phyloP scores from a whole-genome alignment of 257 asterid genomes.

The Eucommia ulmoides region DNA sequence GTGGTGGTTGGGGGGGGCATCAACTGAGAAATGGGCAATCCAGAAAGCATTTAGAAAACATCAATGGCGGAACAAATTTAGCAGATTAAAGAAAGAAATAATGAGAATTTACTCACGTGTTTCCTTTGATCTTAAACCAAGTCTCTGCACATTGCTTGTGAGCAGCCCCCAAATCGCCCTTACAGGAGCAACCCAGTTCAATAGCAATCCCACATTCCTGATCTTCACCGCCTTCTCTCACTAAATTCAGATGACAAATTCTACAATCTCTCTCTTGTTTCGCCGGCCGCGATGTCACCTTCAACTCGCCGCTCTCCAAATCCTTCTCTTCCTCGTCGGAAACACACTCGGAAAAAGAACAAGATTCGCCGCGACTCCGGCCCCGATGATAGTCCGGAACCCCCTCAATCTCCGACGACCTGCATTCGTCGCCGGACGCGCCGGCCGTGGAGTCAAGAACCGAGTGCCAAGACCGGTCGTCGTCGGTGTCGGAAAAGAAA shows the following conservation, averaged over 20 bases:
- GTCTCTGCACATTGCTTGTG: conserved; percentile 43
- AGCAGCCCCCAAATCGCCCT: conserved; percentile 34
- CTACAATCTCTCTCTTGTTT: conserved; percentile 24
- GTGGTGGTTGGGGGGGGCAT: too few species aligned
- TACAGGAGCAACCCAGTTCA: conserved; percentile 38
- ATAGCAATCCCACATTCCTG: conserved; percentile 26
- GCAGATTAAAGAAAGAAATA: too few species aligned
- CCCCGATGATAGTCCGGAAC: not conserved
- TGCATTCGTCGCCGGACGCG: not conserved
- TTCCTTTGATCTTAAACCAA: conserved; percentile 44
- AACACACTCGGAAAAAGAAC: not conserved
- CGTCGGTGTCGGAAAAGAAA: not conserved
- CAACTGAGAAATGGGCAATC: too few species aligned
- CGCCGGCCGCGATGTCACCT: not conserved
- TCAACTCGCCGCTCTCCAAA: conserved; percentile 1
- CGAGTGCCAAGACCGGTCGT: not conserved
- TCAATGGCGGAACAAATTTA: too few species aligned
- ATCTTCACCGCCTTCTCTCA: conserved; percentile 10
- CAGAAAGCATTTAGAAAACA: too few species aligned
- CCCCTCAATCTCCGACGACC: not conserved
- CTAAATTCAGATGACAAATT: conserved; percentile 31
- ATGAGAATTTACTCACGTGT: conserved; percentile 36
- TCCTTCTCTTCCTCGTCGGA: conserved; percentile 1
- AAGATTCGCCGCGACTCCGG: too few species aligned
- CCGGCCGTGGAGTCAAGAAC: not conserved